Conservation (phyloP, 805 yeast genomes). For the Scheffersomyces amazonensis region DNA sequence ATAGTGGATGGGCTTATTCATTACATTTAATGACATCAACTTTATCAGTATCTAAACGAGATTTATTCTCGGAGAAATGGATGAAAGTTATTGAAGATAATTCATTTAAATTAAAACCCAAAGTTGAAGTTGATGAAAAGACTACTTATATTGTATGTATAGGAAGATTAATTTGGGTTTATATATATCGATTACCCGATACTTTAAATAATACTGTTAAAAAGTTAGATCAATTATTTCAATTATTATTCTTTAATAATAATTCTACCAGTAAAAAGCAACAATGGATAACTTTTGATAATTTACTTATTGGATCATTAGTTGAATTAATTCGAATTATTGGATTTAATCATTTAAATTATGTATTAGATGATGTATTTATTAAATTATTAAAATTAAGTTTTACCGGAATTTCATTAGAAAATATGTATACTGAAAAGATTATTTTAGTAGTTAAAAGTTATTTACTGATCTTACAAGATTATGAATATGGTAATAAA, state of each 20-base stretch:
- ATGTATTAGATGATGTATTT: constrained; percentile 74
- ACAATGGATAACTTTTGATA: constrained; percentile 72
- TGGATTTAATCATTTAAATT: constrained; percentile 77
- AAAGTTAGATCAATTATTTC: constrained; percentile 64
- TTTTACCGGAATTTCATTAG: constrained; percentile 57
- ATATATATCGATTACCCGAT: constrained; percentile 80
- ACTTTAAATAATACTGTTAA: constrained; percentile 84
- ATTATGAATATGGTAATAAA: constrained; percentile 48
- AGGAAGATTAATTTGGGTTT: constrained; percentile 85
- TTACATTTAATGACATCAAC: constrained; percentile 68
- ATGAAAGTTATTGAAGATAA: constrained; percentile 60
- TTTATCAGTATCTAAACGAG: constrained; percentile 77
- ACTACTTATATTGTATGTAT: constrained; percentile 60
- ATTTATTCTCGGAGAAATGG: constrained; percentile 74
- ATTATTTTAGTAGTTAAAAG: constrained; percentile 67
- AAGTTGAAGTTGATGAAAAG: constrained; percentile 47
- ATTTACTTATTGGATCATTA: constrained; percentile 58
- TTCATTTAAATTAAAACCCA: constrained; percentile 62
- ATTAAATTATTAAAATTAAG: constrained; percentile 64
- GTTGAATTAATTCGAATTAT: constrained; percentile 73
- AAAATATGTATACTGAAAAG: constrained; percentile 66
- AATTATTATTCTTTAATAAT: constrained; percentile 48
- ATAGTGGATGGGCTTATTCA: constrained; percentile 61
- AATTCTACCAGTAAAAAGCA: constrained; percentile 50
- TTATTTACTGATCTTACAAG: constrained; percentile 68